phyloP scores from a whole-genome alignment of 345 rosid genomes.

The Raphanus raphanistrum region DNA sequence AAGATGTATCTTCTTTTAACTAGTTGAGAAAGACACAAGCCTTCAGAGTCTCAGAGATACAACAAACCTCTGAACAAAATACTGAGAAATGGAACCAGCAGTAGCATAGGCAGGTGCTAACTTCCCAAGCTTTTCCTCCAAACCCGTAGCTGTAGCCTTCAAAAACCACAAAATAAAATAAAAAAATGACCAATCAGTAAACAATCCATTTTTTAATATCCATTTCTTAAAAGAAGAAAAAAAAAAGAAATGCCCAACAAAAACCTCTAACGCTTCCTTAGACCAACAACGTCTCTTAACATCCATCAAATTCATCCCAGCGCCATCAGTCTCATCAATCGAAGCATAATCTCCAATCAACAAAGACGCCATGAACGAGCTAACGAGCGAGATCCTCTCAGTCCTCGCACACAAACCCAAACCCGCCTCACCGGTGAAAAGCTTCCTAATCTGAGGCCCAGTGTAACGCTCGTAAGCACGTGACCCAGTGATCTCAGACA shows the following conservation, averaged over 20 bases:
- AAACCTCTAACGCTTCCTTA: neutral
- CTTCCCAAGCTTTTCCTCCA: slow-evolving; percentile 86
- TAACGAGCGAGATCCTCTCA: slow-evolving; percentile 87
- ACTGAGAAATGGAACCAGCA: slow-evolving; percentile 62
- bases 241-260: neutral
- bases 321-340: neutral
- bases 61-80: slow-evolving; percentile 53
- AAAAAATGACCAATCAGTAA: neutral
- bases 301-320: slow-evolving; percentile 1
- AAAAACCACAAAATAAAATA: neutral
- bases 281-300: neutral
- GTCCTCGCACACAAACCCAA: slow-evolving; percentile 54
- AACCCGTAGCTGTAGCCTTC: slow-evolving; percentile 81
- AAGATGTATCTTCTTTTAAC: neutral
- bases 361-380: slow-evolving; percentile 58
- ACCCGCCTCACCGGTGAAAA: slow-evolving; percentile 51
- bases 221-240: too few relatives aligned
- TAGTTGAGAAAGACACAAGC: neutral
- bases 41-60: neutral
- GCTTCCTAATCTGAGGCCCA: slow-evolving; percentile 83
- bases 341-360: neutral
- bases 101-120: slow-evolving; percentile 87
- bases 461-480: slow-evolving; percentile 82
- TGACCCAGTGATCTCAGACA: slow-evolving; percentile 70
- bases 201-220: neutral